Evolutionary conservation across 495 filamentous ascomycete genomes (phyloP), one percentile per base, ranked within the genome.

Genomic region (Penicillium paradoxum): DNA sequence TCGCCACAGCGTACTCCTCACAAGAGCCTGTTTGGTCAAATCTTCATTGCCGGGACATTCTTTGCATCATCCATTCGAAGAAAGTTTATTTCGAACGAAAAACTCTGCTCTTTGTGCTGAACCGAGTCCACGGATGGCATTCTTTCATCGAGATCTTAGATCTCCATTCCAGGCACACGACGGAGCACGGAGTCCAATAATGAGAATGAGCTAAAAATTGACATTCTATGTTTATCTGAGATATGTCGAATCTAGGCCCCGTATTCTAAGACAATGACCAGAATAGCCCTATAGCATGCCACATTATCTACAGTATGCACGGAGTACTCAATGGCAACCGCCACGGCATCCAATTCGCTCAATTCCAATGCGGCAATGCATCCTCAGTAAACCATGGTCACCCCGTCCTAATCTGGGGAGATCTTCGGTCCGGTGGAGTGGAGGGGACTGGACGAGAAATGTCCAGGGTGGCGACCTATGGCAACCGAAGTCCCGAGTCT

Each of bases 401-500:
- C 19, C 37, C 17, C 14, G 6, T 9, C 29, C 49, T 21, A 36
- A 42, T 42, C 38, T 27, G 27, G 21, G 45, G 38, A 43, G 24
- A 30, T 44, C 22, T 18, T 51, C 49, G 49, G 49, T 29, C 6
- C 9, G 36, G 49, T 43, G 49, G 49, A 42, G 49, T n/a, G 40
- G 19, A 51, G 30, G 19, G 14, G 49, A 43, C 29, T 51, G 49
- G 49, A 42, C 10, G 25, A 4, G 14, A 8, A 19, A 29, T 6
- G 10, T 9, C 24, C 22, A 43, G 49, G 30, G 3, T 27, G n/a
- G n/a, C n/a, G n/a, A n/a, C n/a, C n/a, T n/a, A 49, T 49, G 24
- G 24, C 13, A 50, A 32, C 49, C 19, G 32, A 18, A 43, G 34
- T 34, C 29, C n/a, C 14, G 13, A 42, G 8, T 6, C 29, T 11